Base-by-base conservation (phyloP, 805 yeast species). In the Candida schatavii region DNA sequence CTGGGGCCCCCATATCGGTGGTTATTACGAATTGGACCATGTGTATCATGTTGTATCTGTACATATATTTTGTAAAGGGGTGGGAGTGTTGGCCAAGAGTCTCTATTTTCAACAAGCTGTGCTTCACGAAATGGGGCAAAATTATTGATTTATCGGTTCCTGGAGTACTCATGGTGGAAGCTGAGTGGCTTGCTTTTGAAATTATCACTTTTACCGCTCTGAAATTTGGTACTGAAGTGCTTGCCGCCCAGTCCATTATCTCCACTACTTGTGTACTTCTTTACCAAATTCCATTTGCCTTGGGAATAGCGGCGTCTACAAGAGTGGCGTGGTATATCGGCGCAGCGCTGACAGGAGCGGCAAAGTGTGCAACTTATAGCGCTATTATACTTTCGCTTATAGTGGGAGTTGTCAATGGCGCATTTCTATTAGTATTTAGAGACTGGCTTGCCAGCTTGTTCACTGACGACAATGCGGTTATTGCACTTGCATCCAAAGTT, bases 161-260 rank as follows among this genome's bases (percentile, higher is more conserved):
- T 4, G 89, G 90, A 28, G 78, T 84, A 23, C 62, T 83, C 41
- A 82, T 84, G 85, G 86, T 85, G 18, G 77, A 81, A 52, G 85
- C 88, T 15, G 93, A 85, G 61, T 85, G 86, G 75, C 64, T 85
- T 29, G 88, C 89, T 1, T 85, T 85, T 59, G 91, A 85, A 62
- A 74, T 85, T 37, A 66, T 85, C 46, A 85, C 91, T 0, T 70
- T 85, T 39, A 67, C 79, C 46, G 83, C 90, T 1, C 78, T 88
- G 3, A 77, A 76, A 51, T 70, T 85, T 46, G 89, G 91, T 19
- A 77, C 83, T 2, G 71, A 70, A 3, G 75, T 75, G 1, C 66
- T 85, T 49, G 93, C 88, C 6, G 85, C 91, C 0, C 90, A 85
- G 61, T 78, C 86, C 2, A 82, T 85, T 41, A 75, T 84, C 11